Evolutionary conservation across 176 grass and related monocot species (phyloP).

Genomic region (Tillandsia fasciculata): DNA sequence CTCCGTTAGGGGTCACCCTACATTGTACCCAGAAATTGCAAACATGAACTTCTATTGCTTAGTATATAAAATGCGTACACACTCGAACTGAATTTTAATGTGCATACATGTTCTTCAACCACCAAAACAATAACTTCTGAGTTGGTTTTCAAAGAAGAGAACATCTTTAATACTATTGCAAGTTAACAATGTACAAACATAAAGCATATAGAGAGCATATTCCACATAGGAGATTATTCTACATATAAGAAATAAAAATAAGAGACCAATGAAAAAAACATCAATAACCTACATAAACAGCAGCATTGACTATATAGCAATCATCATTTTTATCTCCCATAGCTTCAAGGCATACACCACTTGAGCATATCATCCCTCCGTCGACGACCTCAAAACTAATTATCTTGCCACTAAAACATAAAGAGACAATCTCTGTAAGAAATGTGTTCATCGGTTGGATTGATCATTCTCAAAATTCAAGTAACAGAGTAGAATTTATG

Average conservation of each 20-base stretch:
- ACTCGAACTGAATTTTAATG: too few relatives aligned
- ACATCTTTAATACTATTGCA: neutral
- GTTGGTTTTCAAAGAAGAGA: neutral
- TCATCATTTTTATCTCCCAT: conserved; percentile 98
- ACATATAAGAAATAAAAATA: neutral
- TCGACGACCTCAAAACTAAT: conserved; percentile 75
- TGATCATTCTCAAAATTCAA: neutral
- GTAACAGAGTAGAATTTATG: neutral
- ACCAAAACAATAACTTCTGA: neutral
- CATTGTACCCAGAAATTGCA: too few relatives aligned
- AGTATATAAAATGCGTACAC: too few relatives aligned
- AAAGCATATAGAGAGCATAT: neutral
- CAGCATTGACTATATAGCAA: conserved; percentile 87
- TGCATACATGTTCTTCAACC: too few relatives aligned
- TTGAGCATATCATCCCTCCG: conserved; percentile 87
- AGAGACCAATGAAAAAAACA: neutral
- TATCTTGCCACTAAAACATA: conserved; percentile 47
- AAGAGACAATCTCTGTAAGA: conserved; percentile 6
- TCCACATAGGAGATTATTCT: neutral
- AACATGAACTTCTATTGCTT: too few relatives aligned
- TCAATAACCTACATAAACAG: conserved; percentile 67
- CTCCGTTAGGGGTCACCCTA: too few relatives aligned
- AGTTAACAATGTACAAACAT: neutral
- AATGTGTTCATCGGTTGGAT: neutral
- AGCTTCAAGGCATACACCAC: conserved; percentile 73